A percentile compares a stretch with the other conserved stretches of the same genome.
Conservation (phyloP, 2,329 filamentous ascomycete species). For the Bipolaris bicolor region DNA sequence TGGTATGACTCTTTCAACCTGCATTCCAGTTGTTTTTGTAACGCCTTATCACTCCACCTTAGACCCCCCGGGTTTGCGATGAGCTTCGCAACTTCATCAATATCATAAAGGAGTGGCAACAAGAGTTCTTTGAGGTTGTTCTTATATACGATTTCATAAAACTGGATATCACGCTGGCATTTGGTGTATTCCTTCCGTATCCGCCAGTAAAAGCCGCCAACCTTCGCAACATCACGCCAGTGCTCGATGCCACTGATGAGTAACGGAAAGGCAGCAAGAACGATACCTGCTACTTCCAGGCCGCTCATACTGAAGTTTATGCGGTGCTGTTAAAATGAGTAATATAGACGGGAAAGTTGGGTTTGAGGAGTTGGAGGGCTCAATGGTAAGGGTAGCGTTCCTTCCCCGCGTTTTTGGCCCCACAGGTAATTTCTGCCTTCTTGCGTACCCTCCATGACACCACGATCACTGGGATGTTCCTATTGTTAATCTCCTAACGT, state of each 20-base stretch:
- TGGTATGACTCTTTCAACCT: neutral
- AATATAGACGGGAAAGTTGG: neutral
- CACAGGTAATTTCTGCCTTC: too few species aligned
- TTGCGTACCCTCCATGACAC: too few species aligned
- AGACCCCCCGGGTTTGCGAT: neutral
- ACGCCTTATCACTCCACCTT: neutral
- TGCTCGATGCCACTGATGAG: neutral
- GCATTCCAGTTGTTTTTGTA: neutral
- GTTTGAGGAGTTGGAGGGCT: neutral
- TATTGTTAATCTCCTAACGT: too few species aligned
- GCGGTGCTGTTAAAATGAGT: neutral
- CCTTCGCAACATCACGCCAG: neutral
- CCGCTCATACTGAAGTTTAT: neutral
- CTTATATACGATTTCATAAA: neutral
- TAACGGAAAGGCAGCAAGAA: neutral
- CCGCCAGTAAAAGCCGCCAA: constrained; percentile 1
- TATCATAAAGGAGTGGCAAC: neutral
- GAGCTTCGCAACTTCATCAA: neutral
- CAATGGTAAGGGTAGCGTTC: neutral
- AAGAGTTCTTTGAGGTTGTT: neutral
- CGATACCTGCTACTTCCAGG: neutral
- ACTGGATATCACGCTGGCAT: neutral
- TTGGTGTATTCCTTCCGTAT: neutral
- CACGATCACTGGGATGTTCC: too few species aligned
- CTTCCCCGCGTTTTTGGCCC: too few species aligned